A percentile compares a stretch with the other conserved stretches of the same genome.
phyloP scores from a whole-genome alignment of 2,329 filamentous ascomycete genomes.

The Colletotrichum sp. region DNA sequence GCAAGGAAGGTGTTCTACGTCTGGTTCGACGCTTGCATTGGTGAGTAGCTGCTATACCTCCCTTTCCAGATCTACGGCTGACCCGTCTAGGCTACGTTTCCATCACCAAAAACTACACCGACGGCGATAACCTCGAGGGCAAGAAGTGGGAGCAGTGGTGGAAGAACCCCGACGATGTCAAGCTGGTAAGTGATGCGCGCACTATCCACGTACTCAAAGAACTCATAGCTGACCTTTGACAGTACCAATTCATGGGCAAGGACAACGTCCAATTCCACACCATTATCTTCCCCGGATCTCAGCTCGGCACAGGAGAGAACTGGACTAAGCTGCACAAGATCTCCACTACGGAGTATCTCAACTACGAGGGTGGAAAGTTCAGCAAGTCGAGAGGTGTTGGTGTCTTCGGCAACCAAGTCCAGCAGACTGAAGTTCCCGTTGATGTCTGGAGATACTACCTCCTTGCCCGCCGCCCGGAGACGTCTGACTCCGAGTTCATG shows the following conservation, averaged over 20 bases:
- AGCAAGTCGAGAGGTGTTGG: constrained; percentile 89
- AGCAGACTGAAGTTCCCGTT: constrained; percentile 81
- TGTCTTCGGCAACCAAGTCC: constrained; percentile 89
- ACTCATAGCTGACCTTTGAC: neutral
- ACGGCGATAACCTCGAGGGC: constrained; percentile 45
- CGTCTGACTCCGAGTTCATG: constrained; percentile 86
- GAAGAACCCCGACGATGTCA: constrained; percentile 86
- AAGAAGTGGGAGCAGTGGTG: constrained; percentile 93
- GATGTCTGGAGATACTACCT: constrained; percentile 97
- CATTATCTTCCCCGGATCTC: constrained; percentile 88
- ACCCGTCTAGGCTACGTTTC: constrained; percentile 79
- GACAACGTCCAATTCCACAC: constrained; percentile 77
- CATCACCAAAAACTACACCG: constrained; percentile 89
- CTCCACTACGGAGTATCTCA: constrained; percentile 84
- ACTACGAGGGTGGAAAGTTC: constrained; percentile 91
- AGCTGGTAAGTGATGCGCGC: constrained; percentile 49
- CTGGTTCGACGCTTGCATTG: constrained; percentile 29
- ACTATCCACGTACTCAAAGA: neutral
- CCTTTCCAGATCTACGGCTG: neutral
- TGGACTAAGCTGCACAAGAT: constrained; percentile 93
- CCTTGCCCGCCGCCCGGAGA: constrained; percentile 83
- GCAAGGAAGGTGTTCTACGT: constrained; percentile 83
- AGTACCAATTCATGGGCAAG: constrained; percentile 91
- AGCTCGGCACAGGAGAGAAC: constrained; percentile 81
- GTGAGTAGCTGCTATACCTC: neutral